These are phyloP conservation scores for Cercospora zeina DNA, from an alignment of 2,329 filamentous ascomycete genomes.

Conservation along the genomic window DNA sequence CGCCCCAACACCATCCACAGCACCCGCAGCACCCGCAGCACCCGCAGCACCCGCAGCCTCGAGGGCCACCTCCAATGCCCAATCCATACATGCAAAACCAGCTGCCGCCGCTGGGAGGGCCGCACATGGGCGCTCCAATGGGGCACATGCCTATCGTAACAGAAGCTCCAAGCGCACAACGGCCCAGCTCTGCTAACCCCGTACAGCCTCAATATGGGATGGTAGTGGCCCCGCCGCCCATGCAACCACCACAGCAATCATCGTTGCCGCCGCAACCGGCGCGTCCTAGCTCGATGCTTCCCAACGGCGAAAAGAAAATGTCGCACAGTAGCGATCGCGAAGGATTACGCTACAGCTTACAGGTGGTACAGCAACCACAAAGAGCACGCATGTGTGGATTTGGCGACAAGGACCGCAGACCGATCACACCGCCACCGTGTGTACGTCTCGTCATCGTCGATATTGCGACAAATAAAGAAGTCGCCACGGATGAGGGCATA, in stretches of 20 bases:
- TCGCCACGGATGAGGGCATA: conserved; percentile 73
- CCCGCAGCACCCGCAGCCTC: conserved; percentile 23
- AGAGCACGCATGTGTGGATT: conserved; percentile 98
- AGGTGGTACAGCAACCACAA: conserved; percentile 83
- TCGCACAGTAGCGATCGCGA: conserved; percentile 20
- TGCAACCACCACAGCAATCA: conserved; percentile 26
- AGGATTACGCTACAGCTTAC: conserved; percentile 35
- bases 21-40: conserved; percentile 23
- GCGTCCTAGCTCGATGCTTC: conserved; percentile 10
- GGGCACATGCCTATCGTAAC: conserved; percentile 18
- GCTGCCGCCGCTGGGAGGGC: conserved; percentile 29
- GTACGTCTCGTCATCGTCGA: conserved; percentile 80
- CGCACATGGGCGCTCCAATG: conserved; percentile 22
- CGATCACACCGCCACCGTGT: conserved; percentile 93
- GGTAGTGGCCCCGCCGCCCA: conserved; percentile 20
- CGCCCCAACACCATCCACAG: conserved; percentile 22
- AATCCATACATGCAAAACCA: conserved; percentile 29
- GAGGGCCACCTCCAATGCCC: conserved; percentile 15
- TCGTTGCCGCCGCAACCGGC: conserved; percentile 22
- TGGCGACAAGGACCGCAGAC: conserved; percentile 96
- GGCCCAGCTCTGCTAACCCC: conserved; percentile 28
- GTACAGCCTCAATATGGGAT: conserved; percentile 25
- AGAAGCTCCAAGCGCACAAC: conserved; percentile 25
- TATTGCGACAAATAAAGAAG: conserved; percentile 70
- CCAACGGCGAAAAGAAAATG: conserved; percentile 27